phyloP scores from a whole-genome alignment of 768 basidiomycete species.

The Lanmaoa rubissima region DNA sequence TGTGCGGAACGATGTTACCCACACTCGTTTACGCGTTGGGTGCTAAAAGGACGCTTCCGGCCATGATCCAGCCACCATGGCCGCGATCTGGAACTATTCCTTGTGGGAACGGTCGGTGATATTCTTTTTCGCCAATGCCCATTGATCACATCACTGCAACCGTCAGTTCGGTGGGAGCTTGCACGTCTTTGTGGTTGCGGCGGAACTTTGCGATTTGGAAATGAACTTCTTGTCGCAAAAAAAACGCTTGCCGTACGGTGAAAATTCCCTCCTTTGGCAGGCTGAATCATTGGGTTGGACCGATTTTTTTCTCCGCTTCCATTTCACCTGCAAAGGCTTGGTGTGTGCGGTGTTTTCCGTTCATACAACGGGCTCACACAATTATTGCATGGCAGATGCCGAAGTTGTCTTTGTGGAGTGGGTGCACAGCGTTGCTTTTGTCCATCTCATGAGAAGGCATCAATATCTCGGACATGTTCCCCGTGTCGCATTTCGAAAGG shows the following conservation, averaged over 20 bases:
- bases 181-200: neutral
- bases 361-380: conserved; percentile 2
- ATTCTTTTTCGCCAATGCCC: neutral
- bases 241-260: neutral
- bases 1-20: neutral
- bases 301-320: neutral
- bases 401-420: neutral
- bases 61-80: neutral
- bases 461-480: neutral
- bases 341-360: neutral
- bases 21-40: neutral
- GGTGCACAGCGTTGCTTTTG: neutral
- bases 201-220: conserved; percentile 4
- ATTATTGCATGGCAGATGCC: neutral
- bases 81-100: neutral
- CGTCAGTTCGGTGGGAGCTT: neutral
- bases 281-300: neutral
- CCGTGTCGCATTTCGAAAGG: neutral
- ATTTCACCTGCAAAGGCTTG: neutral
- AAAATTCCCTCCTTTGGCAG: neutral
- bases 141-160: neutral
- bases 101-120: conserved; percentile 4
- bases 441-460: conserved; percentile 1
- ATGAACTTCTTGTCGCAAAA: neutral
- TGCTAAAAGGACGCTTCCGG: neutral